Evolutionary conservation across 1,284 basidiomycete species (phyloP), one percentile per base, ranked within the genome.

Genomic region (Austropuccinia psidii): DNA sequence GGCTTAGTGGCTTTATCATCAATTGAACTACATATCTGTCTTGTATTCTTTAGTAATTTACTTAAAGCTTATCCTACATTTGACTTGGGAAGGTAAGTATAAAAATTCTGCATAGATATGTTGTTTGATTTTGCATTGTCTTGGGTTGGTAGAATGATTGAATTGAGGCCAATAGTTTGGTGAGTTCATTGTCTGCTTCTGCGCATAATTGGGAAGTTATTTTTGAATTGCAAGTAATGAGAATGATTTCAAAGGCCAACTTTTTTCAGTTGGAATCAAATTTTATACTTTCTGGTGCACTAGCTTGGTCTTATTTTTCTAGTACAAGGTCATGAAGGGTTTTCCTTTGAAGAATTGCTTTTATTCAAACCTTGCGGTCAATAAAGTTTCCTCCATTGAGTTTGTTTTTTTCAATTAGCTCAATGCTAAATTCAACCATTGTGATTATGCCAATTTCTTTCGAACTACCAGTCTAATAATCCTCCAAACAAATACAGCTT

Each of bases 71-170:
- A 7, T 39, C 47, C 58, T 5, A 62, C 7, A n/a, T 62, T 62
- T 5, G 41, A 37, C 7, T 8, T 41, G 3, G 58, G 5, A 5
- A 62, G 29, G 19, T 29, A 17, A 11, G 37, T 43, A 5, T 62
- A 8, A 62, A 62, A 43, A 62, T 62, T 13, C 39, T 8, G 24
- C 47, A 43, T 5, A 62, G 58, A 41, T 43, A 62, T 21, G 39
- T 62, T 3, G 37, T 31, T 45, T 62, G 58, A n/a, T 62, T 62
- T 45, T 62, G 58, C 17, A 62, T 27, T 7, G 57, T 60, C n/a
- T 62, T 62, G 58, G 57, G 57, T 27, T 35, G 57, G 35, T 60
- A 60, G 4, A 39, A 60, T n/a, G 41, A 27, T 9, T 62, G 15
- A 3, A 62, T 11, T 11, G 41, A 21, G 35, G 27, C 21, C 58